Base-by-base conservation (phyloP, 202 grass and related monocot species). In the Setaria italica region DNA sequence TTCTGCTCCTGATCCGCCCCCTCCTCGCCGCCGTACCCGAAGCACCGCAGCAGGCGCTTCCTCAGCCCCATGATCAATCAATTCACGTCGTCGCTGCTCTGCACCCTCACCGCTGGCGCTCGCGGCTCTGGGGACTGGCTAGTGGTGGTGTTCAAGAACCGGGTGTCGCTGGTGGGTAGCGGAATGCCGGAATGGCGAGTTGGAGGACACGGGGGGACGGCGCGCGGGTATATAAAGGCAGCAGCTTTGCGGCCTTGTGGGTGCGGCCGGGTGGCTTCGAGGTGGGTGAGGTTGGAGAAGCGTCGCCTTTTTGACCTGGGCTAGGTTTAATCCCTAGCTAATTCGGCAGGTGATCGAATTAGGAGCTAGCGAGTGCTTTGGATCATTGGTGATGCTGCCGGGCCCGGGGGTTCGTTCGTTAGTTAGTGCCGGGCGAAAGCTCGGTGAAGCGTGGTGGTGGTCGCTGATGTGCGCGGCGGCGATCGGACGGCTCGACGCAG, bases 41-140 rank as follows among this genome's bases (percentile, higher is more conserved):
- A 85, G 82, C 89, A 91, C 71, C 30, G 56, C 7, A 88, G 16
- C 37, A 91, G 11, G 32, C 85, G 9, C 72, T 74, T 49, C 67
- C n/a, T 74, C 9, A 58, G 29, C 77, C 76, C 85, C 89, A 91
- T 91, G 17, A 6, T 13, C 11, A 2, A 62, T 62, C 25, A 5
- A 15, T 63, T 33, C 59, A 32, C 59, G 59, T 62, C 14, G 50
- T 11, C 50, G 20, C 7, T 60, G 57, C 21, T 11, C 57, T 11
- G 32, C 8, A 35, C 49, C 15, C 72, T 74, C 71, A 50, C 19
- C 73, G 34, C 51, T 53, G 53, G 53, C 25, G 20, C 9, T 45
- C 41, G 9, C 4, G 20, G 20, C 9, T 70, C 67, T 8, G n/a
- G 58, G 19, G 20, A 35, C 25, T 39, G 12, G 5, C 1, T 58